These are phyloP conservation scores for Hirschioporus abietinus DNA, from an alignment of 768 basidiomycete species.

Conservation along the genomic window DNA sequence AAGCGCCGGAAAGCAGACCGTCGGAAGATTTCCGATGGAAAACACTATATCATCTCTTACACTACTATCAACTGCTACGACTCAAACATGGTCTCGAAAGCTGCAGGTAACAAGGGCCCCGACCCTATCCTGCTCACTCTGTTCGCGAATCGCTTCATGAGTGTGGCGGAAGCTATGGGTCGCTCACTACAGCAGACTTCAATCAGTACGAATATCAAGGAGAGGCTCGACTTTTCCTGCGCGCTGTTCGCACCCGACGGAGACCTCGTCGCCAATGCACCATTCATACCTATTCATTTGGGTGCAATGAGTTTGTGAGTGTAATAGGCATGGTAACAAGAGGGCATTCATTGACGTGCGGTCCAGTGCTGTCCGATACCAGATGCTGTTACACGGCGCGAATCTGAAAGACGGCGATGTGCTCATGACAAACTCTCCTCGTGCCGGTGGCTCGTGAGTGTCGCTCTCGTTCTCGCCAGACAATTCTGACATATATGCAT, in stretches of 20 bases:
- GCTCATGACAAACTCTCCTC: slow-evolving; percentile 87
- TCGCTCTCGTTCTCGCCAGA: slow-evolving; percentile 13
- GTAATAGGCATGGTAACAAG: neutral
- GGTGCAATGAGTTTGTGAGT: slow-evolving; percentile 89
- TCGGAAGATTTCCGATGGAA: neutral
- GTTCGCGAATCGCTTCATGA: slow-evolving; percentile 97
- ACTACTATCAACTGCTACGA: too few species aligned
- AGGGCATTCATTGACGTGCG: slow-evolving; percentile 4
- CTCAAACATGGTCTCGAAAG: too few species aligned
- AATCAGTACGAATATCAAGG: slow-evolving; percentile 94
- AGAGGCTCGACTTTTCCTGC: slow-evolving; percentile 91
- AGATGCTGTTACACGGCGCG: slow-evolving; percentile 72
- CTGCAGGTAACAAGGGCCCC: slow-evolving; percentile 19
- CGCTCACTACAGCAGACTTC: slow-evolving; percentile 85
- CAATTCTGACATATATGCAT: slow-evolving; percentile 12
- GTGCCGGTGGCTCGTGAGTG: slow-evolving; percentile 82
- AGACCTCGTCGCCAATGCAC: slow-evolving; percentile 91
- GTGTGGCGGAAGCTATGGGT: slow-evolving; percentile 95
- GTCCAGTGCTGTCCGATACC: slow-evolving; percentile 75
- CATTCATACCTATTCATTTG: slow-evolving; percentile 83
- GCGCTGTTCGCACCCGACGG: slow-evolving; percentile 94
- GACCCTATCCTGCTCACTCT: slow-evolving; percentile 88
- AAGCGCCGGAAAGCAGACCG: slow-evolving; percentile 13
- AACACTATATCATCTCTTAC: neutral
- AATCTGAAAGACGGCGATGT: slow-evolving; percentile 86